Conservation (phyloP, 768 basidiomycete species). For the Coprinellus micaceus region DNA sequence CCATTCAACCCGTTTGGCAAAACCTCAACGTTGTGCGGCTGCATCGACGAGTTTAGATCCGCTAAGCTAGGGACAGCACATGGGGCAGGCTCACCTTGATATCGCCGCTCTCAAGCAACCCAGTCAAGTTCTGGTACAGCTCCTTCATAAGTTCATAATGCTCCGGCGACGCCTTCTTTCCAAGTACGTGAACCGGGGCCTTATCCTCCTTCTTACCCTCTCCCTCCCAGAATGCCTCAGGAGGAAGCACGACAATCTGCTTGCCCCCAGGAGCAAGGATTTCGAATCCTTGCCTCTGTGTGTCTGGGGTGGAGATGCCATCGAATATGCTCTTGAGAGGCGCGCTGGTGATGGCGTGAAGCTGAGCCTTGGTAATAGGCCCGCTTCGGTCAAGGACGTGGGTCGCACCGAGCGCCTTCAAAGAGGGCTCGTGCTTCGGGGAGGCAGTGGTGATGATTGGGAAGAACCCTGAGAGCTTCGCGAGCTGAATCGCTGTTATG, state of each 20-base stretch:
- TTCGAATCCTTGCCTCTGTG: constrained; percentile 21
- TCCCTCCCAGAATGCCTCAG: constrained; percentile 29
- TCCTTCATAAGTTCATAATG: constrained; percentile 17
- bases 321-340: constrained; percentile 25
- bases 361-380: neutral
- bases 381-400: constrained; percentile 33
- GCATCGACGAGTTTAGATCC: no score
- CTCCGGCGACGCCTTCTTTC: constrained; percentile 19
- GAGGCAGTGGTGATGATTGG: constrained; percentile 40
- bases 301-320: constrained; percentile 18
- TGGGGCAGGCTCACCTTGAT: constrained; percentile 32
- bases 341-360: constrained; percentile 19
- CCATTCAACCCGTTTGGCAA: constrained; percentile 42
- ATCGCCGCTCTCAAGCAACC: constrained; percentile 29
- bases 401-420: constrained; percentile 40
- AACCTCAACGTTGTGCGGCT: constrained; percentile 27
- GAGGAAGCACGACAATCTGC: constrained; percentile 6
- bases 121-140: constrained; percentile 21
- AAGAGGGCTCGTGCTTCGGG: constrained; percentile 21
- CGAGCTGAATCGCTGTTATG: constrained; percentile 24
- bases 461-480: constrained; percentile 36
- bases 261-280: constrained; percentile 33
- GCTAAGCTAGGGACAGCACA: no score
- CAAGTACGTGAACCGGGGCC: constrained; percentile 15
- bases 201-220: constrained; percentile 11